These are phyloP conservation scores for Paxillus ammoniavirescens DNA, from an alignment of 768 basidiomycete genomes.

Conservation along the genomic window DNA sequence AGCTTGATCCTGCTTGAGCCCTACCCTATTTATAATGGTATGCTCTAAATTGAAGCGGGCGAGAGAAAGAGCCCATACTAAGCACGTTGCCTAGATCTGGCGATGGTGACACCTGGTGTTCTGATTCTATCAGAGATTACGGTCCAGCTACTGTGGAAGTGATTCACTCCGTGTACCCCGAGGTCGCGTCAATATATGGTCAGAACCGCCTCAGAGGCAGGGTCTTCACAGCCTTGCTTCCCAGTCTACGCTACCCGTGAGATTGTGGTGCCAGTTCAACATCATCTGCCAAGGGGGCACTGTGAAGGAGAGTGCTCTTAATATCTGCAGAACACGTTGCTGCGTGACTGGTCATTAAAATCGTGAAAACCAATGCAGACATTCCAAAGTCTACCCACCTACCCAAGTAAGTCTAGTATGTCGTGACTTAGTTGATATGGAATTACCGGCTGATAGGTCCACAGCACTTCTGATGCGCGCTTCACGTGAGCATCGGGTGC, in stretches of 20 bases:
- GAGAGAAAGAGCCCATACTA: too few species aligned
- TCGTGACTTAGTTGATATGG: background rate
- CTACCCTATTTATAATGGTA: too few species aligned
- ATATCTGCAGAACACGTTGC: background rate
- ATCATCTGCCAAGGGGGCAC: background rate
- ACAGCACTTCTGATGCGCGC: too few species aligned
- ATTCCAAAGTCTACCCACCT: background rate
- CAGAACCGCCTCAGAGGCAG: background rate
- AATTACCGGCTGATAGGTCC: too few species aligned
- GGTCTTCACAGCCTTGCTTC: too few species aligned
- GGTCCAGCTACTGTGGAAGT: too few species aligned
- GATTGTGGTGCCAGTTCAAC: background rate
- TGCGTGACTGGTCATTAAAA: background rate
- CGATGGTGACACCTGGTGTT: too few species aligned
- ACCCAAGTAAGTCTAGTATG: background rate
- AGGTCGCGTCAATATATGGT: background rate
- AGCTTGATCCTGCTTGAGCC: too few species aligned
- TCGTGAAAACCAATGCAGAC: background rate
- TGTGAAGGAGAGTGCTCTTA: background rate
- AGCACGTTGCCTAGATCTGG: too few species aligned
- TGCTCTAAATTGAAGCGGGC: too few species aligned
- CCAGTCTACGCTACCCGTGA: background rate
- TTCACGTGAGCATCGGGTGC: too few species aligned
- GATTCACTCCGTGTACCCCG: background rate
- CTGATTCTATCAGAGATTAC: too few species aligned